Evolutionary conservation across 2,329 filamentous ascomycete species (phyloP).

Genomic region (Oidium heveae): DNA sequence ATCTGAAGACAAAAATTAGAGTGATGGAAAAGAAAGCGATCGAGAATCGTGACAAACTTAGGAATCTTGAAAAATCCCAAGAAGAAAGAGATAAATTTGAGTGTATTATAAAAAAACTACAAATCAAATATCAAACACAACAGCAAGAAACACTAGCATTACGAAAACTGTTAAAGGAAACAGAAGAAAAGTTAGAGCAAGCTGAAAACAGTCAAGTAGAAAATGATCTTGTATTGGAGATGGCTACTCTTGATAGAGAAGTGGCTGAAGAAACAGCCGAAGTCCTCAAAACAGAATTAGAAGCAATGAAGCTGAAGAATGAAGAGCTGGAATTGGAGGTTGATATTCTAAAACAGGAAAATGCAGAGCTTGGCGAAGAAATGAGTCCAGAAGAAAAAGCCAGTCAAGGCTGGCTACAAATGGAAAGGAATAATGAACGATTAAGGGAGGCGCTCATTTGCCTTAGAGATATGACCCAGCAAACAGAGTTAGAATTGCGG

Average conservation of each 20-base stretch:
- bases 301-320: constrained; percentile 44
- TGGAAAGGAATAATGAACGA: constrained; percentile 75
- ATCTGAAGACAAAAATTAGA: constrained; percentile 66
- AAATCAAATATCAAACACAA: constrained; percentile 66
- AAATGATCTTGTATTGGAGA: constrained; percentile 62
- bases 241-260: constrained; percentile 72
- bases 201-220: constrained; percentile 57
- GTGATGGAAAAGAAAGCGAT: constrained; percentile 67
- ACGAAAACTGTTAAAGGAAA: constrained; percentile 53
- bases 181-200: constrained; percentile 39
- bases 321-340: constrained; percentile 77
- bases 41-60: constrained; percentile 69
- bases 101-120: constrained; percentile 68
- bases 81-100: constrained; percentile 58
- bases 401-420: constrained; percentile 68
- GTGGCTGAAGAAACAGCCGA: constrained; percentile 92
- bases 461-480: constrained; percentile 65
- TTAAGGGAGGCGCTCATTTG: constrained; percentile 64
- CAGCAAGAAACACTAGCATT: constrained; percentile 57
- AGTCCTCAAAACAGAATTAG: constrained; percentile 53
- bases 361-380: constrained; percentile 55
- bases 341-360: constrained; percentile 70
- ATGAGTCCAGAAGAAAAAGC: constrained; percentile 75
- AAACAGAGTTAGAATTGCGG: constrained; percentile 57
- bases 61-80: constrained; percentile 50